Base-by-base conservation (phyloP, 2,329 filamentous ascomycete species). In the Polychaeton citri region DNA sequence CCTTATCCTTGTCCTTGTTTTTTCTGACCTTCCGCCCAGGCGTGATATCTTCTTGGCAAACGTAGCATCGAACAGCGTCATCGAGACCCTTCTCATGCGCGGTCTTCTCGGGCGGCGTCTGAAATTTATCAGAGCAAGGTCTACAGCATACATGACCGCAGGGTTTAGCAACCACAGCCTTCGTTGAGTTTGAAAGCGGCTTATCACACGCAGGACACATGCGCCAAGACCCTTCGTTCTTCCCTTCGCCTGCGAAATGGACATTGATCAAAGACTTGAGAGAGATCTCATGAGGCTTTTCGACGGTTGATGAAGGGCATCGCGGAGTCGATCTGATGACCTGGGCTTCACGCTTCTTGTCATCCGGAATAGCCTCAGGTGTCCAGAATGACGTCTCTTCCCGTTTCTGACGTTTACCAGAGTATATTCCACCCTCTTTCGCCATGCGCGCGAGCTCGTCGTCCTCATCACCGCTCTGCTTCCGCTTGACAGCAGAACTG, bases 131-230 rank as follows among this genome's bases (percentile, higher is more conserved):
- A 12, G 87, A 79, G 52, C 88, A 95, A 26, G 72, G 79, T 49
- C 81, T 79, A 59, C 88, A 98, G 16, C 95, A 61, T 1, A 96
- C 86, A 55, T 98, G 88, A 0, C 88, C 88, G 51, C 88, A 98
- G 0, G 83, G 82, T 55, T 84, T 87, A 2, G 83, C 78, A 35
- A 95, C 66, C 56, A 87, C 74, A 1, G 87, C 83, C 53, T 81
- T 83, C 3, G 82, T 81, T 3, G 81, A 72, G 54, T 96, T 96
- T 32, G 74, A 81, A 9, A 96, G 68, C 1, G 66, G 70, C 59
- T 92, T 94, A 45, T 81, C 76, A 61, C 88, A 98, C 32, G 81
- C 79, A 0, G 90, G 90, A 57, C 88, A 98, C 34, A 80, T 70
- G 24, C 72, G 58, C 4, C 61, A 53, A 1, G 59, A 53, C 51